Conservation (phyloP, 768 basidiomycete genomes). For the Xerocomellus amylosporus region DNA sequence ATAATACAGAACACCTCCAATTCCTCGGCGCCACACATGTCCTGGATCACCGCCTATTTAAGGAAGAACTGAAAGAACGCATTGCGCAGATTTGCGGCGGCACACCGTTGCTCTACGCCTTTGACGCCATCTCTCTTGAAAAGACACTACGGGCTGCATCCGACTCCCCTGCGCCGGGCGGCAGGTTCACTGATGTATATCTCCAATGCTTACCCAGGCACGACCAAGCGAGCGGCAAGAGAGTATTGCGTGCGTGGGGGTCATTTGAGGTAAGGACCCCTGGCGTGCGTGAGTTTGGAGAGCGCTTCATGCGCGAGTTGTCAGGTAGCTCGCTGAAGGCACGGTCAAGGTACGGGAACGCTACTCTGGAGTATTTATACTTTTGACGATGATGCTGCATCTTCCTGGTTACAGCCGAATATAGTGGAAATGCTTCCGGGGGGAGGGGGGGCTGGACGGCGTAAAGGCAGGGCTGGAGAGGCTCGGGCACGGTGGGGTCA, state of each 20-base stretch:
- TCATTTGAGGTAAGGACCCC: slow-evolving; percentile 2
- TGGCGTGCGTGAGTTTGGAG: slow-evolving; percentile 5
- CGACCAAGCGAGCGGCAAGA: slow-evolving; percentile 1
- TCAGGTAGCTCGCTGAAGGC: slow-evolving; percentile 8
- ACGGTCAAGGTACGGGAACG: slow-evolving; percentile 8
- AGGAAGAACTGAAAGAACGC: not conserved
- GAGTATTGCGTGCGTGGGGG: not conserved
- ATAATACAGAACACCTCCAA: slow-evolving; percentile 28
- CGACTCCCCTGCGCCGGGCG: slow-evolving; percentile 30
- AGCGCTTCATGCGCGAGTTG: slow-evolving; percentile 6
- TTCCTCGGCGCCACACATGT: slow-evolving; percentile 36
- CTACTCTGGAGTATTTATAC: not conserved
- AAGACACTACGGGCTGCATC: slow-evolving; percentile 33
- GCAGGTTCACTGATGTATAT: slow-evolving; percentile 9
- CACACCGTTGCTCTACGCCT: slow-evolving; percentile 3
- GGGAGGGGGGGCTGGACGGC: too few relatives aligned
- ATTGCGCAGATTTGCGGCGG: not conserved
- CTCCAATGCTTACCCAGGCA: not conserved
- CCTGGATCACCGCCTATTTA: slow-evolving; percentile 26
- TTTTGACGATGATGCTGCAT: not conserved
- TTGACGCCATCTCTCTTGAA: slow-evolving; percentile 29
- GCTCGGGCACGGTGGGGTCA: not conserved
- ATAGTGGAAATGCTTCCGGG: not conserved
- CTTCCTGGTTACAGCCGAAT: not conserved
- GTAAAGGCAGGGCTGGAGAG: too few relatives aligned